These are phyloP conservation scores for Candida mesenterica DNA, from an alignment of 1,139 yeast species.

Conservation along the genomic window DNA sequence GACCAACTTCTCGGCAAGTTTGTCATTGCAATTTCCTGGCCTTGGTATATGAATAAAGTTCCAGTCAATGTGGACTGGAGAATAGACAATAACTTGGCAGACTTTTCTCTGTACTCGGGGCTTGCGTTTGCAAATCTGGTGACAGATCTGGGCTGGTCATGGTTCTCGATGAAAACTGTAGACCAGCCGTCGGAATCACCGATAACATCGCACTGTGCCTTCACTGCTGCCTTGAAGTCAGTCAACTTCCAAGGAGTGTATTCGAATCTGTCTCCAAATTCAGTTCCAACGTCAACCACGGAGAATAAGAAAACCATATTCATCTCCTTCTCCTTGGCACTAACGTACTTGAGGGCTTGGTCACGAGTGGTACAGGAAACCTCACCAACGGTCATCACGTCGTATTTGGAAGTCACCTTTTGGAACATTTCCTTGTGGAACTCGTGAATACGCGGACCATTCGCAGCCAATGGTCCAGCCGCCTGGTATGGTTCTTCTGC, in stretches of 20 bases:
- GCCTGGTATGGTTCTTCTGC: slow-evolving; percentile 44
- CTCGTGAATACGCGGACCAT: slow-evolving; percentile 58
- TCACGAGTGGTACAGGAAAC: slow-evolving; percentile 46
- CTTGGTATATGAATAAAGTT: slow-evolving; percentile 57
- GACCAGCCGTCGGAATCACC: slow-evolving; percentile 59
- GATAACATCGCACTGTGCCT: slow-evolving; percentile 34
- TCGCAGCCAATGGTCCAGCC: slow-evolving; percentile 27
- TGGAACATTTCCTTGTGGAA: slow-evolving; percentile 53
- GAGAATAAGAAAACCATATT: slow-evolving; percentile 53
- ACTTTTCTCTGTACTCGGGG: slow-evolving; percentile 26
- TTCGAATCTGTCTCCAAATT: slow-evolving; percentile 32
- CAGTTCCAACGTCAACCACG: slow-evolving; percentile 44
- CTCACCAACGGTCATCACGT: slow-evolving; percentile 59
- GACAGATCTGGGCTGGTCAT: slow-evolving; percentile 56
- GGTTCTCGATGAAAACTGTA: slow-evolving; percentile 55
- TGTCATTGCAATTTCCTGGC: slow-evolving; percentile 60
- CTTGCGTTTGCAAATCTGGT: slow-evolving; percentile 50
- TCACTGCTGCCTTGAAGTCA: slow-evolving; percentile 45
- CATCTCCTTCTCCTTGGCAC: slow-evolving; percentile 50
- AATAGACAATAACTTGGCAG: slow-evolving; percentile 50
- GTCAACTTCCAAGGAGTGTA: slow-evolving; percentile 33
- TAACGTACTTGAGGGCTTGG: slow-evolving; percentile 46
- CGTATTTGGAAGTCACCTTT: slow-evolving; percentile 47
- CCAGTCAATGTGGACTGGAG: slow-evolving; percentile 52
- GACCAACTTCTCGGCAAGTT: slow-evolving; percentile 49